Evolutionary conservation across 345 rosid species (phyloP).

Genomic region (Boechera retrofracta): DNA sequence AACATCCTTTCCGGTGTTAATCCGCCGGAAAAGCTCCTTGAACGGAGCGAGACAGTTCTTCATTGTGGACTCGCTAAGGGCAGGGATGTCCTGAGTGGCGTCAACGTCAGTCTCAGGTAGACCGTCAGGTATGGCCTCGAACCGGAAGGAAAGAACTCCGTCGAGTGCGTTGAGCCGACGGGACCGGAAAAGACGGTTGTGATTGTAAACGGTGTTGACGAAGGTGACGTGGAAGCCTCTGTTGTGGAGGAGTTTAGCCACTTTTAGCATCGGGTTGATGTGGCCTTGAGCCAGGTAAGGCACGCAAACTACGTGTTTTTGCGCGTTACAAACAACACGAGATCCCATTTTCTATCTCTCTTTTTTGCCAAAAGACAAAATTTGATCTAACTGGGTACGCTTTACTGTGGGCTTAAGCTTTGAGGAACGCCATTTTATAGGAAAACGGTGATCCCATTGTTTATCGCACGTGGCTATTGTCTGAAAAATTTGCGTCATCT

Average conservation of each 20-base stretch:
- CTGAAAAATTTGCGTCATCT: too few species aligned
- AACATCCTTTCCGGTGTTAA: neutral
- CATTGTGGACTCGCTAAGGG: slow-evolving; percentile 40
- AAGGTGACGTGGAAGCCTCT: slow-evolving; percentile 56
- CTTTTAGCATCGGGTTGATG: slow-evolving; percentile 50
- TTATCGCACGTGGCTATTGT: neutral
- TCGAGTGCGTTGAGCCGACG: slow-evolving; percentile 36
- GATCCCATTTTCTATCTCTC: neutral
- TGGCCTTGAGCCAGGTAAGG: slow-evolving; percentile 62
- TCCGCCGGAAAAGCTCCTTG: slow-evolving; percentile 17
- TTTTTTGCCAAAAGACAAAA: neutral
- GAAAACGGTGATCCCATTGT: neutral
- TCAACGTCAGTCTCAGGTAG: slow-evolving; percentile 34
- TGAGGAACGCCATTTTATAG: neutral
- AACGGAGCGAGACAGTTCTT: slow-evolving; percentile 40
- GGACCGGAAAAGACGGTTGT: slow-evolving; percentile 44
- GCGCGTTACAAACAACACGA: neutral
- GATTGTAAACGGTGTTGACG: slow-evolving; percentile 52
- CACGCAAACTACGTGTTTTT: slow-evolving; percentile 46
- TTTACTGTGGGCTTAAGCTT: neutral
- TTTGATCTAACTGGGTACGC: neutral
- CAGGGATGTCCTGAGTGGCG: slow-evolving; percentile 43
- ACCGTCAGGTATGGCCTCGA: slow-evolving; percentile 50
- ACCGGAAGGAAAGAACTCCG: slow-evolving; percentile 41
- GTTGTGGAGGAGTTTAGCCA: slow-evolving; percentile 52